phyloP scores from a whole-genome alignment of 805 yeast species.

The Saccharomycopsis babjevae region DNA sequence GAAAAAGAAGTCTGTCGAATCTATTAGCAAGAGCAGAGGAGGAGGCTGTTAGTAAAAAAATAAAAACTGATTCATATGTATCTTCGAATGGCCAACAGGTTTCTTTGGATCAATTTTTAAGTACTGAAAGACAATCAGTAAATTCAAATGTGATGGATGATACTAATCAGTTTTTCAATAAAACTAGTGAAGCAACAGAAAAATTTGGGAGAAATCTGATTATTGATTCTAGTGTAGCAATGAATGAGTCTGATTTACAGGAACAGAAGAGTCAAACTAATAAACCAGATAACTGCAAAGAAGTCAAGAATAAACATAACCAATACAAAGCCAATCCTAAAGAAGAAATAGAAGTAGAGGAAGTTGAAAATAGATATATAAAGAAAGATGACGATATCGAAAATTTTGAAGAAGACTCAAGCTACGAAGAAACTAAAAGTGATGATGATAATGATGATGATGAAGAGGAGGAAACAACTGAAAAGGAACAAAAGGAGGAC shows the following conservation, averaged over 20 bases:
- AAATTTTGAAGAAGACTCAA: neutral
- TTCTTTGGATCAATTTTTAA: neutral
- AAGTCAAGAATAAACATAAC: too few relatives aligned
- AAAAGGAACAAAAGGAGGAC: neutral
- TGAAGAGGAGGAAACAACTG: neutral
- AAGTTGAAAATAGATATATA: neutral
- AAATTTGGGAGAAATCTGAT: too few relatives aligned
- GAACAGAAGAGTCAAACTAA: conserved; percentile 19
- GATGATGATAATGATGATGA: neutral
- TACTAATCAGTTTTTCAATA: too few relatives aligned
- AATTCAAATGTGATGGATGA: too few relatives aligned
- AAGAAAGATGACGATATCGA: neutral
- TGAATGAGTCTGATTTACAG: conserved; percentile 15
- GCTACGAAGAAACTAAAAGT: neutral
- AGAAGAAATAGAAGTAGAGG: conserved; percentile 3
- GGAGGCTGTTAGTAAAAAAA: neutral
- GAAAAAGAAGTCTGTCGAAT: neutral
- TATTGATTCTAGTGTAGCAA: neutral
- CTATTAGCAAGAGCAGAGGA: conserved; percentile 6
- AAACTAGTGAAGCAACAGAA: too few relatives aligned
- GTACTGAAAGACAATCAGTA: too few relatives aligned
- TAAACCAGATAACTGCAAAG: too few relatives aligned
- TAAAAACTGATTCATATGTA: neutral
- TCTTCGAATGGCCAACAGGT: neutral
- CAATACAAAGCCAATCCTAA: too few relatives aligned